Conservation (phyloP, 2,329 filamentous ascomycete genomes). For the Zasmidium cellare region DNA sequence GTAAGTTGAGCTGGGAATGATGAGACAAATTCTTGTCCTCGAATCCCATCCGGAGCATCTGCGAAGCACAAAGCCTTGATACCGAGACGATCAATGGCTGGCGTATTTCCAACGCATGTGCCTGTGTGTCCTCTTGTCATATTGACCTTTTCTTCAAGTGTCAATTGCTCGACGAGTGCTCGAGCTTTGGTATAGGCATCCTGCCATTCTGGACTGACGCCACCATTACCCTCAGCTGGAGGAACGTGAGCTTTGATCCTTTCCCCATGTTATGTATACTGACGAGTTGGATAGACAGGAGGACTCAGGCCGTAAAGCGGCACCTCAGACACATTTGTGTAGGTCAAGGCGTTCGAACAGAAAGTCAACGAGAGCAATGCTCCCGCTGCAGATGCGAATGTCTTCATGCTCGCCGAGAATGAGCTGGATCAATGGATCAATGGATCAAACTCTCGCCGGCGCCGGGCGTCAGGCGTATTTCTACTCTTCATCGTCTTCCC, state of each 20-base stretch:
- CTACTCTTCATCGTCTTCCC: background rate
- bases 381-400: constrained; percentile 9
- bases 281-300: constrained; percentile 32
- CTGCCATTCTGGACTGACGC: constrained; percentile 27
- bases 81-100: constrained; percentile 67
- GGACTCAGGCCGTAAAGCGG: constrained; percentile 23
- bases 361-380: constrained; percentile 17
- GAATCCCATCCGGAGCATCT: constrained; percentile 56
- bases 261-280: constrained; percentile 3
- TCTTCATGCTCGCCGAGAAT: constrained; percentile 13
- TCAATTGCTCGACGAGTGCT: constrained; percentile 35
- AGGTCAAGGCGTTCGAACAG: constrained; percentile 10
- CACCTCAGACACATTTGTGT: constrained; percentile 22
- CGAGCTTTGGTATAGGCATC: constrained; percentile 34
- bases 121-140: constrained; percentile 34
- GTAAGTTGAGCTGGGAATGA: constrained; percentile 78
- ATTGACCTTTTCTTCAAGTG: constrained; percentile 37
- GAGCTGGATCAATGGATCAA: background rate
- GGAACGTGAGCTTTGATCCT: constrained; percentile 2
- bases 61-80: constrained; percentile 57
- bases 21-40: constrained; percentile 72
- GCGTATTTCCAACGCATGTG: constrained; percentile 72
- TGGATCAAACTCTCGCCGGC: background rate
- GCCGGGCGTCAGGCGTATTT: background rate
- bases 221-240: constrained; percentile 25